These are phyloP conservation scores for Phytophthora pluvialis DNA, from an alignment of 352 stramenopile genomes.

Conservation along the genomic window DNA sequence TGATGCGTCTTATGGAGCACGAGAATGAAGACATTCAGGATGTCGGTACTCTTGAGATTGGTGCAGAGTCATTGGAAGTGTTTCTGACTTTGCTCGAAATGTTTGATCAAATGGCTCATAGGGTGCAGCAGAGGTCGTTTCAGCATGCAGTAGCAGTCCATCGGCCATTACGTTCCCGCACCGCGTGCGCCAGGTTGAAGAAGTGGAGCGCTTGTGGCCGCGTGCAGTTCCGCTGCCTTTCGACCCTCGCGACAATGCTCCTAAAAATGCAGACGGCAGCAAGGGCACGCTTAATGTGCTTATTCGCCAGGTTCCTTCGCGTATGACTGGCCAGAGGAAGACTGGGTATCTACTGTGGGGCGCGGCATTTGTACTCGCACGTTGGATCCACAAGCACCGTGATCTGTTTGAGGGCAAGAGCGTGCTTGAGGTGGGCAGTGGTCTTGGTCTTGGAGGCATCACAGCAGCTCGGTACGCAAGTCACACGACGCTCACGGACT, in stretches of 20 bases:
- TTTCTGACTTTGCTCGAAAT: not conserved
- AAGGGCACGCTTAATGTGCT: conserved; percentile 56
- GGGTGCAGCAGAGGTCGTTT: conserved; percentile 71
- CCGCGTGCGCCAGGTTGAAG: conserved; percentile 64
- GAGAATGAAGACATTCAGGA: conserved; percentile 79
- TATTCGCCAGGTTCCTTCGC: conserved; percentile 79
- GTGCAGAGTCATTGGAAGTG: not conserved
- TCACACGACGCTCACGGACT: conserved; percentile 78
- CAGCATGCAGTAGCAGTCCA: conserved; percentile 65
- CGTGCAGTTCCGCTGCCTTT: conserved; percentile 62
- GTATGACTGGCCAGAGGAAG: conserved; percentile 89
- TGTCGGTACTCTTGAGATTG: conserved; percentile 31
- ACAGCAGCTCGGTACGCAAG: conserved; percentile 72
- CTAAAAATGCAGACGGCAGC: conserved; percentile 26
- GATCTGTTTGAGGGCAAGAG: conserved; percentile 74
- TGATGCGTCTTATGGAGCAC: conserved; percentile 85
- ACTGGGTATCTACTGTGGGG: conserved; percentile 88
- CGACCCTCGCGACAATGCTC: conserved; percentile 56
- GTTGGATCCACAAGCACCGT: conserved; percentile 83
- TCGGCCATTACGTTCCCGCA: conserved; percentile 75
- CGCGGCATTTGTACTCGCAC: conserved; percentile 77
- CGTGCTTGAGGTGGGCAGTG: conserved; percentile 85
- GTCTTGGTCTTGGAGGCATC: conserved; percentile 82
- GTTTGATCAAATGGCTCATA: conserved; percentile 21
- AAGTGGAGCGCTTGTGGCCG: conserved; percentile 61